These are phyloP conservation scores for Kentomonas sorsogonicus DNA, from an alignment of 208 protist species.

Conservation along the genomic window DNA sequence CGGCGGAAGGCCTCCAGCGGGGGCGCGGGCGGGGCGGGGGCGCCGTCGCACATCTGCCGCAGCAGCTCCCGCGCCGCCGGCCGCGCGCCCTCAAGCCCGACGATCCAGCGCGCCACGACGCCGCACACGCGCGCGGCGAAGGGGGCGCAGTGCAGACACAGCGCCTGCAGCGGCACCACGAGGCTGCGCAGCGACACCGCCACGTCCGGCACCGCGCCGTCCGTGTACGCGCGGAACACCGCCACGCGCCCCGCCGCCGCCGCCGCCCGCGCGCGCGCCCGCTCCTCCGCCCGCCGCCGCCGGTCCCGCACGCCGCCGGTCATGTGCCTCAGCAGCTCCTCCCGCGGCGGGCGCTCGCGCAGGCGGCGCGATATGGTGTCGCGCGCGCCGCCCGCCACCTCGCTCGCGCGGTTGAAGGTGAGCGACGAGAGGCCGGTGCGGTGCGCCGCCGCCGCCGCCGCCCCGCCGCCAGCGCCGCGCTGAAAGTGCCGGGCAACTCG, in stretches of 20 bases:
- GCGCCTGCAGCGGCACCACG: slow-evolving; percentile 69
- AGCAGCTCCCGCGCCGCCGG: too few relatives aligned
- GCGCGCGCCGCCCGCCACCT: not conserved
- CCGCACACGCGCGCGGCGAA: slow-evolving; percentile 33
- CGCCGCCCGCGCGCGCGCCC: slow-evolving; percentile 5
- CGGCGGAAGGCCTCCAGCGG: too few relatives aligned
- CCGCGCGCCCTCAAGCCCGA: too few relatives aligned
- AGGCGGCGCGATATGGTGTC: slow-evolving; percentile 6
- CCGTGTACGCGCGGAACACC: slow-evolving; percentile 36
- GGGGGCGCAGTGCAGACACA: slow-evolving; percentile 45
- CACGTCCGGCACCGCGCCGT: slow-evolving; percentile 81
- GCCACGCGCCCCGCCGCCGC: not conserved
- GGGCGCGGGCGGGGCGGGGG: too few relatives aligned
- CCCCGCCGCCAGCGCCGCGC: too few relatives aligned
- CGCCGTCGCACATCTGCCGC: too few relatives aligned
- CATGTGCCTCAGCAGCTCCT: slow-evolving; percentile 12
- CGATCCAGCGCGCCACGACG: too few relatives aligned
- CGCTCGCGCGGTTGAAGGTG: too few relatives aligned
- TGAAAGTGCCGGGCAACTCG: too few relatives aligned
- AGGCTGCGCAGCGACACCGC: slow-evolving; percentile 69
- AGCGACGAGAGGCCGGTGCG: too few relatives aligned
- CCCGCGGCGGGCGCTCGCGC: slow-evolving; percentile 8
- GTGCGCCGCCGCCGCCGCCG: too few relatives aligned
- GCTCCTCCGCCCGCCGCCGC: slow-evolving; percentile 10
- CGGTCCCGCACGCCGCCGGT: slow-evolving; percentile 2